Conservation (phyloP, 148 eudicot species). For the Chenopodium album region DNA sequence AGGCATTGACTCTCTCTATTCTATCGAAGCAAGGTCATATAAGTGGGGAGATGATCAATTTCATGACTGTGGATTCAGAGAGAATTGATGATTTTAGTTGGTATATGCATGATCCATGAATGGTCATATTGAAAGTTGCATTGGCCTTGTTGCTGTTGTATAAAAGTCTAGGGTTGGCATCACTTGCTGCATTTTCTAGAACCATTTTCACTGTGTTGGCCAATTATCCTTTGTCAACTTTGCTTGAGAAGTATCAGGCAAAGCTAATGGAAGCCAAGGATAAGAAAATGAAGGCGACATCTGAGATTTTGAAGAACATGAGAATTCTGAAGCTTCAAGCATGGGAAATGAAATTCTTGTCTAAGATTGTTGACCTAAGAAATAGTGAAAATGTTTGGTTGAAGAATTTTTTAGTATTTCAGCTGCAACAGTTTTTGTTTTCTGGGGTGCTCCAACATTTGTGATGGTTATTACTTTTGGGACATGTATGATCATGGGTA, state of each 20-base stretch:
- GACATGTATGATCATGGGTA: conserved; percentile 37
- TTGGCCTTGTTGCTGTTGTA: conserved; percentile 41
- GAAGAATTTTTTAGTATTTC: conserved; percentile 31
- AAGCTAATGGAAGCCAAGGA: conserved; percentile 45
- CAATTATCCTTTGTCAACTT: conserved; percentile 33
- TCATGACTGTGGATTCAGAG: conserved; percentile 48
- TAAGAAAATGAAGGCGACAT: conserved; percentile 48
- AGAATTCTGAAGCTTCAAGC: conserved; percentile 49
- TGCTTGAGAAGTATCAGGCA: conserved; percentile 39
- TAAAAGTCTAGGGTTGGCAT: conserved; percentile 39
- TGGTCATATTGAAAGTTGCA: conserved; percentile 32
- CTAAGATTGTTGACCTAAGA: conserved; percentile 31
- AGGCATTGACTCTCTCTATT: conserved; percentile 40
- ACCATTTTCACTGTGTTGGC: conserved; percentile 35
- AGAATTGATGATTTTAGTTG: conserved; percentile 39
- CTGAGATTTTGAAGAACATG: conserved; percentile 49
- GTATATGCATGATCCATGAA: conserved; percentile 48
- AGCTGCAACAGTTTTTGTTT: conserved; percentile 37
- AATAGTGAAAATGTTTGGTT: conserved; percentile 38
- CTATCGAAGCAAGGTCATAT: conserved; percentile 40
- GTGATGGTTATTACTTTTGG: conserved; percentile 36
- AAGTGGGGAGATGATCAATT: conserved; percentile 50
- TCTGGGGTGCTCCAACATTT: conserved; percentile 43
- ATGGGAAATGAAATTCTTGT: conserved; percentile 47
- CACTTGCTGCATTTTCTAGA: conserved; percentile 33